These are phyloP conservation scores for Boletus tylopilopsis DNA, from an alignment of 768 basidiomycete genomes.

Conservation along the genomic window DNA sequence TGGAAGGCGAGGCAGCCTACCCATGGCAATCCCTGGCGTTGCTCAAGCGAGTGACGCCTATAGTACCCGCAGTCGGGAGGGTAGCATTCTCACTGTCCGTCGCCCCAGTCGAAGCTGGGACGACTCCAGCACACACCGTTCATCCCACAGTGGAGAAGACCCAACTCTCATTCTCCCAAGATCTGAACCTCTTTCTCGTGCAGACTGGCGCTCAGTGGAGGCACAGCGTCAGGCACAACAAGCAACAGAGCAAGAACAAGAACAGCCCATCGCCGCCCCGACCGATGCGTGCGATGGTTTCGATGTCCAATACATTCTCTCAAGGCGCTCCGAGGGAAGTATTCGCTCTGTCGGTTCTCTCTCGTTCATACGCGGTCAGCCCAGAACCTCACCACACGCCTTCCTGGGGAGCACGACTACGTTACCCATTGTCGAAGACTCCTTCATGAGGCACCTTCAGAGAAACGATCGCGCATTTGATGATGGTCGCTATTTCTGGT, in stretches of 20 bases:
- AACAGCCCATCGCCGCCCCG: not conserved
- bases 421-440: conserved; percentile 32
- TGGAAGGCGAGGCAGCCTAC: conserved; percentile 51
- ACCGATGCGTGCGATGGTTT: conserved; percentile 34
- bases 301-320: conserved; percentile 43
- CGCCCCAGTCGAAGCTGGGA: conserved; percentile 61
- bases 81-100: conserved; percentile 54
- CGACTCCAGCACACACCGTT: conserved; percentile 32
- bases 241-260: not conserved
- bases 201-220: conserved; percentile 54
- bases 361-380: conserved; percentile 16
- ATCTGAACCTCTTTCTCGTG: conserved; percentile 39
- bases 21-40: conserved; percentile 55
- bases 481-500: conserved; percentile 49
- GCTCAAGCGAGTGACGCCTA: conserved; percentile 16
- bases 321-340: conserved; percentile 30
- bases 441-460: conserved; percentile 36
- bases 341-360: conserved; percentile 29
- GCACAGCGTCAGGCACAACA: conserved; percentile 34
- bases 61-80: conserved; percentile 48
- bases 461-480: conserved; percentile 42
- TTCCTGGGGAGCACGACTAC: conserved; percentile 32
- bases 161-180: conserved; percentile 38
- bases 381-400: conserved; percentile 27
- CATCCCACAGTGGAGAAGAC: conserved; percentile 19